Base-by-base conservation (phyloP, 306 rosid genomes). In the Quercus variabilis region DNA sequence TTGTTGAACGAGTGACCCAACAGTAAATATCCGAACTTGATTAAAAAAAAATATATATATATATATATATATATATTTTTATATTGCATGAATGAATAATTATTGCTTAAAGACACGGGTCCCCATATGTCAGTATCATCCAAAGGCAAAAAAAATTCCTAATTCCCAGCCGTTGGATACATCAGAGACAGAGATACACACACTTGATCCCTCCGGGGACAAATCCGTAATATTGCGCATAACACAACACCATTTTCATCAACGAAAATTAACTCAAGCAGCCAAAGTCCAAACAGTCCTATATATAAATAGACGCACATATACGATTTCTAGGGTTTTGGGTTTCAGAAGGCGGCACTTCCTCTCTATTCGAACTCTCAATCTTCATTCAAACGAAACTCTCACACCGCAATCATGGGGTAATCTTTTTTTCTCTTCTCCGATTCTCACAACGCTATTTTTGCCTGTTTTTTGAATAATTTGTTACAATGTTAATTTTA, bases 321-420 rank as follows among this genome's bases (percentile, higher is more conserved):
- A 7, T 18, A 4, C 26, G 11, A 0, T 3, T 12, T 3, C 0
- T 0, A 4, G 14, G 13, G 21, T 59, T 87, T 87, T 83, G 89
- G 92, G 93, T 85, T 87, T 76, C 54, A 4, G 28, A 10, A 55
- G 74, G 52, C 74, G 23, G 83, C 78, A 67, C 1, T 30, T 5
- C 17, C 46, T 80, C 60, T 28, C 75, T 43, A 54, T 83, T 65
- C 35, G 3, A 75, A 52, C 69, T 55, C 62, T 4, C 20, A 20
- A 43, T 5, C 19, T 62, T 8, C 6, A 73, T 62, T 81, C 55
- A 77, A 75, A 68, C 70, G 76, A 74, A 57, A 77, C 57, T 70
- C 20, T 58, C 20, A 67, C 28, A 23, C 73, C 8, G 67, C 57
- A 68, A 70, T 51, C 84, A 90, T 90, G 93, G 93, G 93, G 91